Evolutionary conservation across 2,329 filamentous ascomycete genomes (phyloP), one percentile per base, ranked within the genome.

Genomic region (Pestalotiopsis sp.): DNA sequence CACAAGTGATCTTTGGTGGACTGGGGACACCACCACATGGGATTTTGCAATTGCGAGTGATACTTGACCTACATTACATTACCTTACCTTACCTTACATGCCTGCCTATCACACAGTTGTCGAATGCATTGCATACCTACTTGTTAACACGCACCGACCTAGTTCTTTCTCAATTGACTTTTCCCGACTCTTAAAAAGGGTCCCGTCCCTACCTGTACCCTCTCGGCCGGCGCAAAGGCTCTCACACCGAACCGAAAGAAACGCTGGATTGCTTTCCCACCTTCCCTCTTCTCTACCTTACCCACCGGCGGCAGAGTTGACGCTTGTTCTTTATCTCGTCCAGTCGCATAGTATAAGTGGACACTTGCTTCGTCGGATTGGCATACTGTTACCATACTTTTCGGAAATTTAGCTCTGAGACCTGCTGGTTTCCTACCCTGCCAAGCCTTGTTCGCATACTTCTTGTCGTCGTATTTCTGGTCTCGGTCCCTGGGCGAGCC

Each of bases 201-300:
- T 61, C 30, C 58, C 30, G 14, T 61, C 1, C 58, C 58, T 61
- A 35, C 30, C 30, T 35, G 30, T 35, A 9, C 6, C 20, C 7
- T 52, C 44, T 52, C 26, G 30, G 58, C 9, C 30, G 58, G 58
- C 58, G 24, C 58, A 61, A 52, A 52, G 20, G 26, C 26, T 30
- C 35, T 39, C 20, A 39, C 30, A 61, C 30, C 58, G 58, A n/a
- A 35, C 30, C 30, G 30, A 35, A 35, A 9, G 30, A n/a, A 52
- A 61, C 58, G 30, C 58, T 35, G n/a, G 58, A 39, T 35, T 39
- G 24, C 17, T 61, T 35, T 61, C 58, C 58, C 58, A 61, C 58
- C 35, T 61, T 35, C 58, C 58, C 38, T 20, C 26, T 35, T 35
- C 58, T 35, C n/a, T 61, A 26, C 17, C 56, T 35, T 35, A 35